phyloP scores from a whole-genome alignment of 169 alveolate species.

The Ophryocystis elektroscirrha region DNA sequence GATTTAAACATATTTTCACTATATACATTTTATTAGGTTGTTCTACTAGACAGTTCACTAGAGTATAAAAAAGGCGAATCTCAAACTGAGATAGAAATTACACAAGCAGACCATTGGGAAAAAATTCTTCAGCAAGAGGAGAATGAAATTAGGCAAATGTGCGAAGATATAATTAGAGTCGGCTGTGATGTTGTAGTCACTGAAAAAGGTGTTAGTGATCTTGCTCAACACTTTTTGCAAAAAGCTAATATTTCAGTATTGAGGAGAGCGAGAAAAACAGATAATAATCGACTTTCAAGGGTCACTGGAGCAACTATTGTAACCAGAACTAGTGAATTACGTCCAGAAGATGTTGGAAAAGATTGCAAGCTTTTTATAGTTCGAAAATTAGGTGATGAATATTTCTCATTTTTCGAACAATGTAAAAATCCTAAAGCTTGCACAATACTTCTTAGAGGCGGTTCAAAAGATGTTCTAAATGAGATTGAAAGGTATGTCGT shows the following conservation, averaged over 20 bases:
- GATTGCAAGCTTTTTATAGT: slow-evolving; percentile 84
- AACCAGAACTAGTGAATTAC: slow-evolving; percentile 85
- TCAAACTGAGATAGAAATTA: slow-evolving; percentile 58
- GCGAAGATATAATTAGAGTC: slow-evolving; percentile 74
- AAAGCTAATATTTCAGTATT: slow-evolving; percentile 58
- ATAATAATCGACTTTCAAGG: slow-evolving; percentile 78
- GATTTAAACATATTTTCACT: background rate
- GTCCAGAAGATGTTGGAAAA: slow-evolving; percentile 64
- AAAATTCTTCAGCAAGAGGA: slow-evolving; percentile 77
- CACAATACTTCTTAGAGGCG: slow-evolving; percentile 88
- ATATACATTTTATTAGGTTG: slow-evolving; percentile 33
- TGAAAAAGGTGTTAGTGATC: slow-evolving; percentile 60
- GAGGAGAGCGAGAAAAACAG: slow-evolving; percentile 80
- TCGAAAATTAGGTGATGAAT: slow-evolving; percentile 67
- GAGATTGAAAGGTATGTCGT: slow-evolving; percentile 60
- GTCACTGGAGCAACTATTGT: slow-evolving; percentile 89
- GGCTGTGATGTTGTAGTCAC: slow-evolving; percentile 90
- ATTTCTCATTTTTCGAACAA: slow-evolving; percentile 48
- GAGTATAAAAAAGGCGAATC: slow-evolving; percentile 85
- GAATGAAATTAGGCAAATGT: slow-evolving; percentile 77
- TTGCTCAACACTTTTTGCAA: slow-evolving; percentile 79
- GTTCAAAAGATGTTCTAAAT: slow-evolving; percentile 90
- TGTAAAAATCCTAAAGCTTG: slow-evolving; percentile 86
- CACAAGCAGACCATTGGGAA: slow-evolving; percentile 82
- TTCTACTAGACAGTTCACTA: slow-evolving; percentile 84